Evolutionary conservation across 108 stramenopile genomes (phyloP).

Genomic region (Nannochloropsis oceanica): DNA sequence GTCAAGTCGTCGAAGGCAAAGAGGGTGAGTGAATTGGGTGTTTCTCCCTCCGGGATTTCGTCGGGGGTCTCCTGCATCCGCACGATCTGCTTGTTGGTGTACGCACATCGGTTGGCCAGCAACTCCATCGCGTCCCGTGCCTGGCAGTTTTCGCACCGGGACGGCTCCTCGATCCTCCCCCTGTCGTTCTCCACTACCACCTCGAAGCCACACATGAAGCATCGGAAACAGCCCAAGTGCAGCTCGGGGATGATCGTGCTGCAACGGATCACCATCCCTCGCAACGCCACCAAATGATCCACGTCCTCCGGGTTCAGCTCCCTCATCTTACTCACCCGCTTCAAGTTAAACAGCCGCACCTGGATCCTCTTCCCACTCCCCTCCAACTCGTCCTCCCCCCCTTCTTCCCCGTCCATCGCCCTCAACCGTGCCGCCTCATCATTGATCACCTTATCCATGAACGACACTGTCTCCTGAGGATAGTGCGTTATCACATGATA

Average conservation of each 20-base stretch:
- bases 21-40: conserved; percentile 76
- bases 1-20: conserved; percentile 96
- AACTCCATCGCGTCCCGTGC: conserved; percentile 44
- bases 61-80: conserved; percentile 85
- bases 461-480: conserved; percentile 82
- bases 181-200: conserved; percentile 76
- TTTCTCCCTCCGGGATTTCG: conserved; percentile 94
- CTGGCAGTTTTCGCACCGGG: conserved; percentile 41
- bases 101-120: conserved; percentile 83
- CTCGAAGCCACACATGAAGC: conserved; percentile 57
- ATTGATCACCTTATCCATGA: conserved; percentile 74
- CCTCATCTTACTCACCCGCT: conserved; percentile 60
- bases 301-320: conserved; percentile 80
- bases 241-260: conserved; percentile 79
- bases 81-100: conserved; percentile 93
- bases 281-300: conserved; percentile 69
- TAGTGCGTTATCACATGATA: conserved; percentile 82
- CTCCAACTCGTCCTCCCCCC: not conserved
- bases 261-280: conserved; percentile 88
- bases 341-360: conserved; percentile 81
- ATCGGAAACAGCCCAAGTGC: conserved; percentile 48
- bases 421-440: conserved; percentile 47
- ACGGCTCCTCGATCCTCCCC: conserved; percentile 80
- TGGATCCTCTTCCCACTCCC: conserved; percentile 36
- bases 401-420: conserved; percentile 15